Percentiles rank a stretch among this genome's conserved stretches.
Conservation (phyloP, 352 stramenopile species). For the Nothophytophthora sp. region DNA sequence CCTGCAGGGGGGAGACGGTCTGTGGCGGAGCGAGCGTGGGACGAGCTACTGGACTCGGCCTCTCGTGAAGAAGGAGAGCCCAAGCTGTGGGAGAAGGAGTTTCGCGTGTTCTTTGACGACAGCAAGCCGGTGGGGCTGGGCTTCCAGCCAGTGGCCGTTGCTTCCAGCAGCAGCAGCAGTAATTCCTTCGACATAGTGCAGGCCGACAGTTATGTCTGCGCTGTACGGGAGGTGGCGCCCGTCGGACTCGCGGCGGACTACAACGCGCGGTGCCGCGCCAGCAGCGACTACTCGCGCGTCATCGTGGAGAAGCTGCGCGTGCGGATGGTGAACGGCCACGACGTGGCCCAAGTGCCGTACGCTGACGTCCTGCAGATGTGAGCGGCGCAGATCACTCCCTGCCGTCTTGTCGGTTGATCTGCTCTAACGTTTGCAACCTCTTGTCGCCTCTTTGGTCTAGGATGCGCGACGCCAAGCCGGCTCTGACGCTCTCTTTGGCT, state of each 20-base stretch:
- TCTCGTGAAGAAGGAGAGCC: conserved; percentile 15
- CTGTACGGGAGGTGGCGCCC: conserved; percentile 39
- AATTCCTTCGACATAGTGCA: conserved; percentile 10
- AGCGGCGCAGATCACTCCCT: background rate
- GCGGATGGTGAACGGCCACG: conserved; percentile 45
- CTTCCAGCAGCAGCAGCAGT: conserved; percentile 9
- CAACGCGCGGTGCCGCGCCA: conserved; percentile 43
- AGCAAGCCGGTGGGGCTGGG: conserved; percentile 46
- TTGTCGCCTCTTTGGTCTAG: conserved; percentile 11
- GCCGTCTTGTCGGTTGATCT: background rate
- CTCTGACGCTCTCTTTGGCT: conserved; percentile 50
- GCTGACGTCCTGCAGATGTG: conserved; percentile 49
- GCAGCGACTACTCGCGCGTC: conserved; percentile 51
- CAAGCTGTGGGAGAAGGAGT: conserved; percentile 52
- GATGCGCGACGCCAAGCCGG: conserved; percentile 46
- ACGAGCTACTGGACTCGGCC: conserved; percentile 25
- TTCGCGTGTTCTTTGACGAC: conserved; percentile 60
- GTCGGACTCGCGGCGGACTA: conserved; percentile 48
- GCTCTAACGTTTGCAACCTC: background rate
- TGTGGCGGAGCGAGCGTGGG: conserved; percentile 20
- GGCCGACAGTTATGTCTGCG: conserved; percentile 36
- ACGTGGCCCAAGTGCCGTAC: conserved; percentile 42
- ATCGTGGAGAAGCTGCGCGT: conserved; percentile 39
- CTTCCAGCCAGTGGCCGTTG: conserved; percentile 24
- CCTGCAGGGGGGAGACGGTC: conserved; percentile 1